Evolutionary conservation across 805 yeast species (phyloP).

Genomic region (Kodamaea kaohsiungensis): DNA sequence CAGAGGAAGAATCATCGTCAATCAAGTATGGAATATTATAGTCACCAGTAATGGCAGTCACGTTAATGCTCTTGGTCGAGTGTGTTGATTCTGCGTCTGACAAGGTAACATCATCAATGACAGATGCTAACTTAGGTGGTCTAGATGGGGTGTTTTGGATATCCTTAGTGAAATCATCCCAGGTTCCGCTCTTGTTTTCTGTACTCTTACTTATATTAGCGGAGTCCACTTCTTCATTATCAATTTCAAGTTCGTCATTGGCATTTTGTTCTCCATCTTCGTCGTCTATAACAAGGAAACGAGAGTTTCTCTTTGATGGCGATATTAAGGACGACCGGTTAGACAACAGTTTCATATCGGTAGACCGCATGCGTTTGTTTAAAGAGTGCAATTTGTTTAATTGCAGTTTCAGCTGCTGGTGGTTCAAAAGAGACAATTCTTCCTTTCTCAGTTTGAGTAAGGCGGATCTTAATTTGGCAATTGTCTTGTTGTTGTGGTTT

Average conservation of each 20-base stretch:
- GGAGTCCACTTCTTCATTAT: constrained; percentile 13
- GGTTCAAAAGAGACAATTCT: constrained; percentile 20
- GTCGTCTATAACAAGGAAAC: constrained; percentile 28
- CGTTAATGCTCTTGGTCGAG: constrained; percentile 14
- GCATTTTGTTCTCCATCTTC: constrained; percentile 2
- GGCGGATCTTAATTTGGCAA: constrained; percentile 57
- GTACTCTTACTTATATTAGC: background rate
- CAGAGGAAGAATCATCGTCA: constrained; percentile 32
- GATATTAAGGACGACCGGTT: constrained; percentile 29
- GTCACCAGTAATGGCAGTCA: constrained; percentile 17
- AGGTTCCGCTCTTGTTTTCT: constrained; percentile 22
- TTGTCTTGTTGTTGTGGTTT: constrained; percentile 61
- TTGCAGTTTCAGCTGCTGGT: constrained; percentile 14
- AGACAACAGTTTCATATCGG: constrained; percentile 14
- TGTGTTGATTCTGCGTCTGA: constrained; percentile 15
- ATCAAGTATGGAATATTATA: constrained; percentile 26
- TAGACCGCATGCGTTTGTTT: constrained; percentile 8
- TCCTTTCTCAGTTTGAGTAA: constrained; percentile 47
- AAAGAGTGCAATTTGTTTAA: constrained; percentile 5
- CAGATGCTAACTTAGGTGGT: constrained; percentile 16
- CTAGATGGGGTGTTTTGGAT: constrained; percentile 23
- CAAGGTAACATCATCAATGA: constrained; percentile 7
- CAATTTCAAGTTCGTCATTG: constrained; percentile 25
- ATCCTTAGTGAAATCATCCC: constrained; percentile 43
- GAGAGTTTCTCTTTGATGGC: constrained; percentile 39